phyloP scores from a whole-genome alignment of 345 rosid genomes.

The Populus simonii region DNA sequence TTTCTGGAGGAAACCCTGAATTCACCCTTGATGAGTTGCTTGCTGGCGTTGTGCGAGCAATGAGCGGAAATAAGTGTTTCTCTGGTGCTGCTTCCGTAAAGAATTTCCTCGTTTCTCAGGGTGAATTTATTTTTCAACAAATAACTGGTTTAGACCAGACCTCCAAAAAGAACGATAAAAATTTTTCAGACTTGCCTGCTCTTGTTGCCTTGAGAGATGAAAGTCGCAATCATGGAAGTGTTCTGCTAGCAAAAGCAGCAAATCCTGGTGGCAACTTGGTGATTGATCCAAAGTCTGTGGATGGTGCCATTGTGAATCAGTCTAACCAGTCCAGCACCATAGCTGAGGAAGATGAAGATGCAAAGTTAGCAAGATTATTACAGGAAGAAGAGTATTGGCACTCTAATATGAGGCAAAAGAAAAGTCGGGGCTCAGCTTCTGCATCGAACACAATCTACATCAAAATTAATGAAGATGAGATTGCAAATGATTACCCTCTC shows the following conservation, averaged over 20 bases:
- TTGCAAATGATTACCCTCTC: constrained; percentile 82
- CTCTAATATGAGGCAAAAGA: constrained; percentile 46
- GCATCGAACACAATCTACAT: constrained; percentile 49
- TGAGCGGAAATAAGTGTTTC: constrained; percentile 24
- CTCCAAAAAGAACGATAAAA: constrained; percentile 19
- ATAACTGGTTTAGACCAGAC: constrained; percentile 25
- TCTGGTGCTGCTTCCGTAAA: constrained; percentile 20
- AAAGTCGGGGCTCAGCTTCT: constrained; percentile 38
- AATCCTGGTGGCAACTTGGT: constrained; percentile 16
- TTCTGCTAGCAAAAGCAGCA: constrained; percentile 8
- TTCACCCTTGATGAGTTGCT: constrained; percentile 29
- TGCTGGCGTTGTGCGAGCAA: constrained; percentile 32
- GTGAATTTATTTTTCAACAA: constrained; percentile 29
- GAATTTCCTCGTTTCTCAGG: constrained; percentile 27
- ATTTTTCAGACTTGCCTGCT: constrained; percentile 17
- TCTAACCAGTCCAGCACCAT: constrained; percentile 14
- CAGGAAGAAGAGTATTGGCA: constrained; percentile 77
- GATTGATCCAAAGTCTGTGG: constrained; percentile 25
- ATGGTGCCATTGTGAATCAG: constrained; percentile 16
- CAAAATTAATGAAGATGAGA: constrained; percentile 80
- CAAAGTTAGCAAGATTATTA: constrained; percentile 53
- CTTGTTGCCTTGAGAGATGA: constrained; percentile 23
- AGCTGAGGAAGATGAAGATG: constrained; percentile 61
- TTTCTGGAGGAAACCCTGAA: constrained; percentile 26
- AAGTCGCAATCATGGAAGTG: constrained; percentile 10